These are phyloP conservation scores for Ophiobolus disseminans DNA, from an alignment of 2,329 filamentous ascomycete genomes.

Conservation along the genomic window DNA sequence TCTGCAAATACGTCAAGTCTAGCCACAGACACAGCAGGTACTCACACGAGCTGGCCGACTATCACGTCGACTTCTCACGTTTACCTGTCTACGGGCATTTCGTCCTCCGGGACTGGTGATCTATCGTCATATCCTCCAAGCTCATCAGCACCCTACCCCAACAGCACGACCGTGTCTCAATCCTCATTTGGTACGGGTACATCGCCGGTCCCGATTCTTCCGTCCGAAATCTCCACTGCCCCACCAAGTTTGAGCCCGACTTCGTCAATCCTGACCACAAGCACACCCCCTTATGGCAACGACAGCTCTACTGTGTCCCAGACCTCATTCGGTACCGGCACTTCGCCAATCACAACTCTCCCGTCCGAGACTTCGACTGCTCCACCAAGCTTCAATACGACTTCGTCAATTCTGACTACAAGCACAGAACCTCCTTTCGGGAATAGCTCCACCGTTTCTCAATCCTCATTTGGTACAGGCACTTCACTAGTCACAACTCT, in stretches of 20 bases:
- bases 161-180: constrained; percentile 8
- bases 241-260: too few relatives aligned
- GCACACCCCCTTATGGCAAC: too few relatives aligned
- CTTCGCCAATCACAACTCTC: background rate
- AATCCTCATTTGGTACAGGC: background rate
- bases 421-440: too few relatives aligned
- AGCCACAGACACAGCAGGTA: too few relatives aligned
- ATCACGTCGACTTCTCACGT: constrained; percentile 13
- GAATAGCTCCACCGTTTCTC: background rate
- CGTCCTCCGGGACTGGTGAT: constrained; percentile 13
- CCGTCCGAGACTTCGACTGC: too few relatives aligned
- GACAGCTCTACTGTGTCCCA: background rate
- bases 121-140: constrained; percentile 1
- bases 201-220: background rate
- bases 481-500: background rate
- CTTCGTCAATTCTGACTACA: too few relatives aligned
- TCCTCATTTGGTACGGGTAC: constrained; percentile 14
- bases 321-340: background rate
- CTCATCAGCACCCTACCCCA: constrained; percentile 17
- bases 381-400: too few relatives aligned
- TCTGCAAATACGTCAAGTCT: too few relatives aligned
- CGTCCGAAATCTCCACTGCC: too few relatives aligned
- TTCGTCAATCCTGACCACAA: too few relatives aligned
- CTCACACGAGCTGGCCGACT: too few relatives aligned
- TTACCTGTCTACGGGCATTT: constrained; percentile 14